Conservation (phyloP, 495 filamentous ascomycete genomes). For the Tetracladium marchalianum region DNA sequence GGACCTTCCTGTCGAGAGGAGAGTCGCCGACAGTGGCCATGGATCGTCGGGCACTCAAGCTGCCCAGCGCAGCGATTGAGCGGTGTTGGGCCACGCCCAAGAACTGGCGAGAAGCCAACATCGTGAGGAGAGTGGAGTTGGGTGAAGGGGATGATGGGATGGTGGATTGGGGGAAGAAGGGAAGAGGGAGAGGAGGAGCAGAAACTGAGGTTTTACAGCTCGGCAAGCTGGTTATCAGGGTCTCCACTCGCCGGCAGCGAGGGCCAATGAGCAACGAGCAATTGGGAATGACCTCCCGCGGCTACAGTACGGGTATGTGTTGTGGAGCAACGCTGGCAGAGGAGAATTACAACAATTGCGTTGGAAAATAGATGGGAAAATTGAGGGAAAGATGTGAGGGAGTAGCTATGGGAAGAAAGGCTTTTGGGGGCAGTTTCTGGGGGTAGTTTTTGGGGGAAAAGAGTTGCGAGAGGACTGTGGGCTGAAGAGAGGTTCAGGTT, state of each 20-base stretch:
- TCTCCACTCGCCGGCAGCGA: neutral
- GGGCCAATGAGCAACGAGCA: constrained; percentile 2
- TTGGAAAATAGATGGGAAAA: constrained; percentile 2
- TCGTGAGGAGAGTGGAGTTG: constrained; percentile 28
- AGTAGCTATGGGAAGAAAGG: no score
- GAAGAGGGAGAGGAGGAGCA: constrained; percentile 15
- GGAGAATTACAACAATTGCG: no score
- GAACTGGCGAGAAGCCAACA: constrained; percentile 46
- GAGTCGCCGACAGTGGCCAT: constrained; percentile 45
- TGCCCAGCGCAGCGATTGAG: constrained; percentile 32
- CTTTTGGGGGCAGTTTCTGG: neutral
- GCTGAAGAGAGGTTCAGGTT: no score
- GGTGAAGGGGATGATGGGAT: constrained; percentile 15
- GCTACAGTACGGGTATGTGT: no score
- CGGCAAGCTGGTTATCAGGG: constrained; percentile 1
- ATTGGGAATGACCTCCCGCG: no score
- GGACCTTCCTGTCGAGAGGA: constrained; percentile 45
- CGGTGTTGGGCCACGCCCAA: constrained; percentile 41
- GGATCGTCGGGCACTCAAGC: constrained; percentile 26
- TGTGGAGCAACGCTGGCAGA: no score
- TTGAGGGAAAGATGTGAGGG: no score
- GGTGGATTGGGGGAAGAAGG: constrained; percentile 15
- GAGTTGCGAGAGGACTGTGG: no score
- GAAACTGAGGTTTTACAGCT: constrained; percentile 4
- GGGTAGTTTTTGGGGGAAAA: constrained; percentile 1